Base-by-base conservation (phyloP, 805 yeast genomes). In the Torulaspora franciscae region DNA sequence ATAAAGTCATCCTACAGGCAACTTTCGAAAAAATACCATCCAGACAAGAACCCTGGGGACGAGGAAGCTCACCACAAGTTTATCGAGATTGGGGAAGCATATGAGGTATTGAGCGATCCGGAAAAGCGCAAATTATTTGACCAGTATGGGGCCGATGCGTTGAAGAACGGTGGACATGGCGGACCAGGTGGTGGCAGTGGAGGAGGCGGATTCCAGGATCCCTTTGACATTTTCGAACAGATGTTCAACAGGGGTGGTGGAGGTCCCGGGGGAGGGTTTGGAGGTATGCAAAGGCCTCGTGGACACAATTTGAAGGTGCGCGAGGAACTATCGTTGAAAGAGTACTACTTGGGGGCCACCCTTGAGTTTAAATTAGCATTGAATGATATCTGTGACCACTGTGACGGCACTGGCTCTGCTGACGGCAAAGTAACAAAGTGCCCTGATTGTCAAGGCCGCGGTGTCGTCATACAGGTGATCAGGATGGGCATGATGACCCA, bases 401-500 rank as follows among this genome's bases (percentile, higher is more conserved):
- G 99, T 65, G 72, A 77, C 4, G 99, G 97, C 9, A 71, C 84
- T 4, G 99, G 99, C 1, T 80, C 93, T 1, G 76, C 79, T 37
- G 97, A 90, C 64, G 89, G 91, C 9, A 65, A 80, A 55, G 72
- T 71, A 7, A 82, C 80, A 43, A 65, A 62, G 27, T 93, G 99
- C 71, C 51, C 64, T 0, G 68, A 67, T 40, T 93, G 99, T 70
- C 63, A 72, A 9, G 99, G 99, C 4, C 66, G 68, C 22, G 99
- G 99, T 23, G 71, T 82, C 17, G 65, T 77, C 30, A 61, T 81
- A 6, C 76, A 82, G 44, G 74, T 79, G 40, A 72, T 83, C 47
- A 95, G 90, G 62, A 66, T 91, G 52, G 97, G 87, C 0, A 95
- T 95, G 6, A 86, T 93, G 88, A 70, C 86, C 49, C 98, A 93